These are phyloP conservation scores for Reticulascus tulasneorum DNA, from an alignment of 2,329 filamentous ascomycete species.

Conservation along the genomic window DNA sequence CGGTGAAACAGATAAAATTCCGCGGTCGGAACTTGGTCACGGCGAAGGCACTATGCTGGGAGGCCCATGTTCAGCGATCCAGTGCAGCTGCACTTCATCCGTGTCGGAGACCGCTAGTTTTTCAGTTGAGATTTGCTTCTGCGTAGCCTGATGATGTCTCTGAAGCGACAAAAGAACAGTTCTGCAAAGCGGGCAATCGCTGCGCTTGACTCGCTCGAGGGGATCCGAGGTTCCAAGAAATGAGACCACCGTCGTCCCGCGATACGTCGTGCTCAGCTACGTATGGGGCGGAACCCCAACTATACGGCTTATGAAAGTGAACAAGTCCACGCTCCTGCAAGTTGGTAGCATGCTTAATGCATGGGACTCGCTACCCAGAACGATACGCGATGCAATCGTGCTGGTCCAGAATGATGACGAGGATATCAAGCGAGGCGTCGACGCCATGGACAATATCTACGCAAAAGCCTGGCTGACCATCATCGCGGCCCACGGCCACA, in stretches of 20 bases:
- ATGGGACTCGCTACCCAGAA: not conserved
- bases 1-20: too few relatives aligned
- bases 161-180: too few relatives aligned
- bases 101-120: too few relatives aligned
- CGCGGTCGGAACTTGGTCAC: too few relatives aligned
- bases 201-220: too few relatives aligned
- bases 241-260: not conserved
- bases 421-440: not conserved
- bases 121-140: too few relatives aligned
- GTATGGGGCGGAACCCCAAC: constrained; percentile 1
- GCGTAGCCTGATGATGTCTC: too few relatives aligned
- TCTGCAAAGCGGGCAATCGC: too few relatives aligned
- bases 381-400: constrained; percentile 9
- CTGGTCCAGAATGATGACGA: constrained; percentile 9
- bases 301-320: not conserved
- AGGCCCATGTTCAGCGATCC: too few relatives aligned
- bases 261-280: constrained; percentile 3
- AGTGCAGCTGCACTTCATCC: too few relatives aligned
- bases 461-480: not conserved
- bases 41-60: too few relatives aligned
- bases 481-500: constrained; percentile 1
- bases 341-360: not conserved
- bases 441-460: constrained; percentile 2
- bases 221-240: not conserved
- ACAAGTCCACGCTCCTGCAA: not conserved